Conservation (phyloP, 441 rosid species). For the Manihot esculenta region DNA sequence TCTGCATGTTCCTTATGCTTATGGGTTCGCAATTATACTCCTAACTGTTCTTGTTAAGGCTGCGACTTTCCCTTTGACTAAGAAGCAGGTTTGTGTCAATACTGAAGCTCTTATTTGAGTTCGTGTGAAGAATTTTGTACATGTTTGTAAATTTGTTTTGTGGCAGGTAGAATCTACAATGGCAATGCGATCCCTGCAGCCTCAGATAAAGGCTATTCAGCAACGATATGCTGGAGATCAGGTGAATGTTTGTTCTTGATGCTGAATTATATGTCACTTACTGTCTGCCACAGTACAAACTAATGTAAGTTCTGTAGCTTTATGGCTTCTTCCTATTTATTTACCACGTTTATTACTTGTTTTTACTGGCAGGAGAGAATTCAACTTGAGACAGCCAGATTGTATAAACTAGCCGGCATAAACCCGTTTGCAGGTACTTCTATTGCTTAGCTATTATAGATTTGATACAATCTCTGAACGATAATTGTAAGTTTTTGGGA, state of each 20-base stretch:
- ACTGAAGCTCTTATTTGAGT: neutral
- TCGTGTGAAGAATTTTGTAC: slow-evolving; percentile 6
- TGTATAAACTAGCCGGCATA: slow-evolving; percentile 89
- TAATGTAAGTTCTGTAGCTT: neutral
- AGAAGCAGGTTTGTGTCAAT: slow-evolving; percentile 69
- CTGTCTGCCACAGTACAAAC: neutral
- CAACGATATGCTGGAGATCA: slow-evolving; percentile 78
- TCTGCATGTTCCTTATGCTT: slow-evolving; percentile 73
- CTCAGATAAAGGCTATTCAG: slow-evolving; percentile 90
- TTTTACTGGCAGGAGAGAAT: slow-evolving; percentile 70
- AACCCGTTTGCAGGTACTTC: slow-evolving; percentile 85
- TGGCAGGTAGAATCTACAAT: slow-evolving; percentile 86
- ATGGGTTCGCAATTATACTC: slow-evolving; percentile 90
- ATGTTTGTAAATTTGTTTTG: slow-evolving; percentile 17
- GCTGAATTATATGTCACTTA: neutral
- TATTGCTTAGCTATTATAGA: neutral
- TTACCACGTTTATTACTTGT: slow-evolving; percentile 18
- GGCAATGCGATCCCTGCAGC: slow-evolving; percentile 91
- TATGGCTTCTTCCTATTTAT: neutral
- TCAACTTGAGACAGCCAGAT: slow-evolving; percentile 91
- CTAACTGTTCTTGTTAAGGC: slow-evolving; percentile 90
- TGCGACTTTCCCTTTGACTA: slow-evolving; percentile 86
- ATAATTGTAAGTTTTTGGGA: neutral
- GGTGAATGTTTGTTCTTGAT: slow-evolving; percentile 38
- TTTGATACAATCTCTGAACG: neutral